A percentile compares a stretch with the other conserved stretches of the same genome.
phyloP scores from a whole-genome alignment of 106 monocot species.

The Cymbidium sinense region DNA sequence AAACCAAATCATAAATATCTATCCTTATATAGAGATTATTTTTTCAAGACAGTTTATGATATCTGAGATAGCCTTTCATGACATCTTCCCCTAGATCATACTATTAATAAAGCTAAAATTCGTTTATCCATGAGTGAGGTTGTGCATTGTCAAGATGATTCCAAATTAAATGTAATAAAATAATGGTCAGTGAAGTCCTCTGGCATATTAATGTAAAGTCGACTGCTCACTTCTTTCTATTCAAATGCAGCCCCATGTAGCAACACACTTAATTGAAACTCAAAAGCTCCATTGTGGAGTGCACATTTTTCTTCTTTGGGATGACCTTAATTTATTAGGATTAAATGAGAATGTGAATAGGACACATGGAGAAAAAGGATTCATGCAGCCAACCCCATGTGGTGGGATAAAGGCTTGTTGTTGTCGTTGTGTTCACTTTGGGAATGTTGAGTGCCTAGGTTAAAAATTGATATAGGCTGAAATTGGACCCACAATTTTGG shows the following conservation, averaged over 20 bases:
- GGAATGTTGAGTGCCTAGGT: too few relatives aligned
- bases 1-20: neutral
- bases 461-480: too few relatives aligned
- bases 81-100: too few relatives aligned
- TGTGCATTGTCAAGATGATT: neutral
- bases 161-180: neutral
- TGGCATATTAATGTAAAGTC: neutral
- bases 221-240: neutral
- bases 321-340: too few relatives aligned
- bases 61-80: neutral
- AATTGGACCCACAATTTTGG: too few relatives aligned
- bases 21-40: neutral
- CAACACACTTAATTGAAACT: neutral
- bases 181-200: neutral
- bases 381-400: too few relatives aligned
- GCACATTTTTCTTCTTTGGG: too few relatives aligned
- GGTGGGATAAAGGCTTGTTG: too few relatives aligned
- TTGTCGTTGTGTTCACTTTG: too few relatives aligned
- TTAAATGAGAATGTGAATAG: too few relatives aligned
- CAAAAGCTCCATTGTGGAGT: neutral
- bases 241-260: neutral
- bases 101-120: neutral
- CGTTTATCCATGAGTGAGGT: neutral
- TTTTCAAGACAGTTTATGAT: neutral
- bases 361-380: too few relatives aligned